These are phyloP conservation scores for Knoxdaviesia proteae DNA, from an alignment of 2,329 filamentous ascomycete genomes.

Conservation along the genomic window DNA sequence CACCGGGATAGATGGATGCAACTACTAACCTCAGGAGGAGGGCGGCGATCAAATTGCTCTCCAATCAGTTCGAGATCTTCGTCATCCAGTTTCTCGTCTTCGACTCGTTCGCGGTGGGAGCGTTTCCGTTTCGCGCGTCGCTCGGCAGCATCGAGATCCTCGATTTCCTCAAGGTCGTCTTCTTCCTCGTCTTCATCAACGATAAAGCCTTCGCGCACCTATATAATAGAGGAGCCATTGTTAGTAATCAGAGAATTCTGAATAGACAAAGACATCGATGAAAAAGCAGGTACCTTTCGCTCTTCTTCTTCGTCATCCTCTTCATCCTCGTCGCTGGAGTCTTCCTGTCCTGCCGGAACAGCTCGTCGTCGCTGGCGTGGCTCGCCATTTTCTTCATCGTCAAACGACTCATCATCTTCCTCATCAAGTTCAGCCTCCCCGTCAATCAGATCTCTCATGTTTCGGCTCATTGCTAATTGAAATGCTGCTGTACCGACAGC, in stretches of 20 bases:
- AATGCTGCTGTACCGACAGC: too few species aligned
- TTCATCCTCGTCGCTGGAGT: constrained; percentile 83
- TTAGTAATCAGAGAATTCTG: constrained; percentile 4
- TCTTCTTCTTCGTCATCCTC: constrained; percentile 84
- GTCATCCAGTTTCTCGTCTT: constrained; percentile 79
- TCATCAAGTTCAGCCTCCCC: constrained; percentile 74
- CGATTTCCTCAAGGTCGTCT: constrained; percentile 45
- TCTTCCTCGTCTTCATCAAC: constrained; percentile 79
- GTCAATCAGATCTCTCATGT: constrained; percentile 60
- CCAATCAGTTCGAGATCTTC: constrained; percentile 93
- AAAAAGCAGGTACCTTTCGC: constrained; percentile 33
- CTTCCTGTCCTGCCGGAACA: constrained; percentile 31
- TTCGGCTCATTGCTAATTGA: constrained; percentile 28
- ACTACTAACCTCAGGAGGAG: background rate
- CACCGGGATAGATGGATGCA: background rate
- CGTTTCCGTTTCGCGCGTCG: constrained; percentile 53
- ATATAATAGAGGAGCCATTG: constrained; percentile 3
- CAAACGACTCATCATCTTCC: constrained; percentile 66
- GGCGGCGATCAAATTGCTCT: constrained; percentile 20
- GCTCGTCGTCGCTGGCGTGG: constrained; percentile 16
- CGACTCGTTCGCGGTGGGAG: constrained; percentile 52
- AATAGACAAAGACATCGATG: background rate
- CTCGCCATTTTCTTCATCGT: constrained; percentile 44
- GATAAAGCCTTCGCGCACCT: constrained; percentile 91
- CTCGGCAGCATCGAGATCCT: constrained; percentile 20